Percentiles rank a stretch among this genome's conserved stretches.
These are phyloP conservation scores for Martiniozyma asiatica DNA, from an alignment of 1,139 yeast species.

Conservation along the genomic window DNA sequence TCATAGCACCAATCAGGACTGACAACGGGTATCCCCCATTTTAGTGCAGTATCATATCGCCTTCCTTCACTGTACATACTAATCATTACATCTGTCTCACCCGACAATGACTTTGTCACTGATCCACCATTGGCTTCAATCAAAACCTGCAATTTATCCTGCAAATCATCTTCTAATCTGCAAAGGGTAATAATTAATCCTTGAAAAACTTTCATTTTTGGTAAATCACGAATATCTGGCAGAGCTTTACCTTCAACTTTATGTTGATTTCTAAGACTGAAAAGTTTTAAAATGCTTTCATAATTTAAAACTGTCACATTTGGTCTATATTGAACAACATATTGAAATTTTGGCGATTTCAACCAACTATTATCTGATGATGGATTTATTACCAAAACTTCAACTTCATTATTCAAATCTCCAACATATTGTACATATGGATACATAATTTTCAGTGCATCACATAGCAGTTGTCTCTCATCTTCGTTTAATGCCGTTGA, in stretches of 20 bases:
- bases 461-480: constrained; percentile 7
- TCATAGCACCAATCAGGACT: constrained; percentile 69
- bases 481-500: constrained; percentile 16
- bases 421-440: constrained; percentile 13
- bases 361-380: constrained; percentile 14
- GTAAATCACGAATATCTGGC: constrained; percentile 6
- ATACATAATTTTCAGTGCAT: constrained; percentile 10
- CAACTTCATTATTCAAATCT: constrained; percentile 19
- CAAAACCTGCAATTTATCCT: constrained; percentile 24
- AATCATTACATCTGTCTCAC: constrained; percentile 38
- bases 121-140: constrained; percentile 47
- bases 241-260: constrained; percentile 20
- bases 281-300: constrained; percentile 31
- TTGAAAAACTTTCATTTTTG: constrained; percentile 12
- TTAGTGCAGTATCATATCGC: constrained; percentile 47
- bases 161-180: constrained; percentile 12
- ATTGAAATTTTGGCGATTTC: constrained; percentile 23
- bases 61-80: constrained; percentile 43
- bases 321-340: constrained; percentile 42
- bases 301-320: constrained; percentile 46
- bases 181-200: constrained; percentile 17
- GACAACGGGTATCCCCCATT: constrained; percentile 58
- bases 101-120: constrained; percentile 42
- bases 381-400: constrained; percentile 15
- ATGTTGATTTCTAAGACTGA: constrained; percentile 44